Base-by-base conservation (phyloP, 176 grass and related monocot genomes). In the Oryza punctata region DNA sequence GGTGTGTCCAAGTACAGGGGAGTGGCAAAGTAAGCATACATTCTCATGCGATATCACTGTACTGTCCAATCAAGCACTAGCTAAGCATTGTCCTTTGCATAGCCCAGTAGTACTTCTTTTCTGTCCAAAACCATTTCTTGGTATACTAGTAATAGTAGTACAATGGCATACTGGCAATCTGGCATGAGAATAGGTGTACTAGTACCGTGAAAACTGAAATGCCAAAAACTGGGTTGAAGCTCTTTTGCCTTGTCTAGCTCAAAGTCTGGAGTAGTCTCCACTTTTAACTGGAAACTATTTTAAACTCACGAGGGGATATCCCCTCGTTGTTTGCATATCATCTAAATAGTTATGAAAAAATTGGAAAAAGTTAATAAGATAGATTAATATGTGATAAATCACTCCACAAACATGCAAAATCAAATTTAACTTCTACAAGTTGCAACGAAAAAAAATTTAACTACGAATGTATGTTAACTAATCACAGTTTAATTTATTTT, bases 1-100 rank as follows among this genome's bases (percentile, higher is more conserved):
- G 95, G 95, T 24, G 45, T 54, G 71, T 98, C 95, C 67, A 89
- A 63, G 78, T 98, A 95, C 87, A 82, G 92, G 66, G 94, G 95
- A 41, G 95, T 97, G 63, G 84, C 95, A n/a, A 92, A 33, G 94
- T 97, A 68, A 16, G 21, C 45, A 30, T 19, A 3, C 54, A 12
- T 15, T 14, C n/a, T 46, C 26, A 24, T 74, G 45, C 25, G 44
- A 35, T 60, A 4, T 37, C 27, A 6, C 68, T 35, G 49, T 25
- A 80, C 64, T 30, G 5, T 80, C 82, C n/a, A 49, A 45, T 76
- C 67, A 41, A 43, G 3, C 16, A 6, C 45, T 27, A 4, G 4
- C 1, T 63, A 21, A 21, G 11, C 16, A 69, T 8, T 63, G 66
- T 44, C 41, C 54, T 50, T 2, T n/a, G 68, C 68, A 65, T 79